A percentile compares a stretch with the other conserved stretches of the same genome.
Conservation (phyloP, 2,329 filamentous ascomycete genomes). For the Mollisiaceae sp. region DNA sequence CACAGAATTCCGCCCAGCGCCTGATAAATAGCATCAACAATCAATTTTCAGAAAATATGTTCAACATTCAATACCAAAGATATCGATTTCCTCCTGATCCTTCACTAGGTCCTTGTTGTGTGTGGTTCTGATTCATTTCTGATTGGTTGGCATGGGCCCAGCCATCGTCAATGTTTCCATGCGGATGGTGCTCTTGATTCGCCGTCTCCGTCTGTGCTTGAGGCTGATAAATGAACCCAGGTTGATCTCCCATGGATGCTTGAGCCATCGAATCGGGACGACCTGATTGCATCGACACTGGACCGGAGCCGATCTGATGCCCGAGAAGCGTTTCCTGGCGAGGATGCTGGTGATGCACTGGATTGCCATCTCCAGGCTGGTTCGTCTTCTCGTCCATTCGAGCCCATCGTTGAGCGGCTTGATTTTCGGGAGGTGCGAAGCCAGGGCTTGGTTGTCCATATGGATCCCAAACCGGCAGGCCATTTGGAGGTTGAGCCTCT, state of each 20-base stretch:
- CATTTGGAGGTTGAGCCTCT: conserved; percentile 66
- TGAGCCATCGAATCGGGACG: conserved; percentile 14
- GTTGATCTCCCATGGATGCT: conserved; percentile 3
- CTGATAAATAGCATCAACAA: not conserved
- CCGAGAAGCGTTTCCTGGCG: conserved; percentile 24
- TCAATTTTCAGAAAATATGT: not conserved
- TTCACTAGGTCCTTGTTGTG: conserved; percentile 10
- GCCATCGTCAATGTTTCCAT: not conserved
- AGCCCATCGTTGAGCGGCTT: conserved; percentile 36
- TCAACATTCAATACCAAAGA: conserved; percentile 15
- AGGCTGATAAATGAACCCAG: conserved; percentile 3
- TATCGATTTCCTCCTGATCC: conserved; percentile 13
- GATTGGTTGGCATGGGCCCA: not conserved
- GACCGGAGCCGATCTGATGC: conserved; percentile 18
- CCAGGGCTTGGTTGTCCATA: conserved; percentile 41
- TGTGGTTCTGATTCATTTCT: not conserved
- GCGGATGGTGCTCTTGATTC: not conserved
- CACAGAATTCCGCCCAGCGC: not conserved
- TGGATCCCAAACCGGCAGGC: conserved; percentile 65
- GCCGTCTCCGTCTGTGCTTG: conserved; percentile 1
- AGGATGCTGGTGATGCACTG: conserved; percentile 25
- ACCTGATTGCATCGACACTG: conserved; percentile 18
- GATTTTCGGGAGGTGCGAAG: conserved; percentile 47
- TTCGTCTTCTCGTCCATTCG: conserved; percentile 26
- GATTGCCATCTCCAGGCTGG: conserved; percentile 21